These are phyloP conservation scores for Globisporangium lucens DNA, from an alignment of 352 stramenopile genomes.

Conservation along the genomic window DNA sequence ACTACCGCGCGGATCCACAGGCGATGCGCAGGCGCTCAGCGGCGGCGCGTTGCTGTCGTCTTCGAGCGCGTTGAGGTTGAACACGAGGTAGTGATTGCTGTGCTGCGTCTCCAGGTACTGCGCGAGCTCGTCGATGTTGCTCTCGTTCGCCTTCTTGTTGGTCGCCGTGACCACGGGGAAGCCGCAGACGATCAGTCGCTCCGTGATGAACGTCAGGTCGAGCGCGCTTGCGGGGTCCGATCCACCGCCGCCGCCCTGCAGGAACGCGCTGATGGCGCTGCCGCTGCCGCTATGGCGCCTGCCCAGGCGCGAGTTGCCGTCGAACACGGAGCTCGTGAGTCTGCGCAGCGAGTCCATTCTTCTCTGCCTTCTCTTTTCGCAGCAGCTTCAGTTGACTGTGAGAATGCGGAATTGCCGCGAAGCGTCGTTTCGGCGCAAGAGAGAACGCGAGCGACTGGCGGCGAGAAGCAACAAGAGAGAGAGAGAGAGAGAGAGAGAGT, in stretches of 20 bases:
- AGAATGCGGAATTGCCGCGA: not conserved
- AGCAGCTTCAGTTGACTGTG: not conserved
- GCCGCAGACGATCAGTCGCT: conserved; percentile 61
- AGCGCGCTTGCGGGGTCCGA: conserved; percentile 30
- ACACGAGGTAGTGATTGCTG: conserved; percentile 66
- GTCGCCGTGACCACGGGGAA: conserved; percentile 49
- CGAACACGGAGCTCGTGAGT: conserved; percentile 71
- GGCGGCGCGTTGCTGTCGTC: conserved; percentile 13
- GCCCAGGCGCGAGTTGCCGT: conserved; percentile 32
- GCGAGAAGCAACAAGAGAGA: not conserved
- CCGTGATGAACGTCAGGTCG: conserved; percentile 74
- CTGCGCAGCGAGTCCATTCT: conserved; percentile 71
- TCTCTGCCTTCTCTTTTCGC: not conserved
- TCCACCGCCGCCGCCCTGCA: conserved; percentile 25
- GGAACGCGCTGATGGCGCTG: conserved; percentile 10
- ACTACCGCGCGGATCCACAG: not conserved
- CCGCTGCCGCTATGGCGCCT: conserved; percentile 33
- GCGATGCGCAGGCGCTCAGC: not conserved
- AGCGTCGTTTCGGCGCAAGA: conserved; percentile 4
- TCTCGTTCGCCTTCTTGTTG: conserved; percentile 68
- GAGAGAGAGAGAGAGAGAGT: not conserved
- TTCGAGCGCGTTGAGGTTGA: conserved; percentile 72
- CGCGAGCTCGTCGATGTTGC: conserved; percentile 71
- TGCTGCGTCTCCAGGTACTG: conserved; percentile 54
- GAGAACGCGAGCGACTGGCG: not conserved